phyloP scores from a whole-genome alignment of 257 asterid genomes.

The Fraxinus cuspidata region DNA sequence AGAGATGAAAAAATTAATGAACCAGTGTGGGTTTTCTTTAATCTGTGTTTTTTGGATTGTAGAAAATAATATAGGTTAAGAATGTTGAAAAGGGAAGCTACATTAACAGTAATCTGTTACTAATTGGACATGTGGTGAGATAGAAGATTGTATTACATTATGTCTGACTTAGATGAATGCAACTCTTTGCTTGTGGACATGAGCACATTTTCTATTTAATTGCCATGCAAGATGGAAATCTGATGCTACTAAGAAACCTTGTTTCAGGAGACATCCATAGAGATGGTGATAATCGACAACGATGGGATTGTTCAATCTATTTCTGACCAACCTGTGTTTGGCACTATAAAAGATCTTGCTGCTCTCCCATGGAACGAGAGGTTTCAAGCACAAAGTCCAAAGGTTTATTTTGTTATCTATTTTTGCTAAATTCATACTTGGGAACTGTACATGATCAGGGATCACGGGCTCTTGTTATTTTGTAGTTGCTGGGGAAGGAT shows the following conservation, averaged over 20 bases:
- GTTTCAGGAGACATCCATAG: slow-evolving; percentile 88
- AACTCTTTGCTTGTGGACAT: slow-evolving; percentile 7
- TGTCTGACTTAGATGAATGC: neutral
- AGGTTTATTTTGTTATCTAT: slow-evolving; percentile 53
- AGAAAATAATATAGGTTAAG: neutral
- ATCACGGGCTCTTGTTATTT: slow-evolving; percentile 27
- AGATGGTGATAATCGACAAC: slow-evolving; percentile 74
- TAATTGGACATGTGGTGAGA: neutral
- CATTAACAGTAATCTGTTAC: neutral
- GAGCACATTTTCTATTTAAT: neutral
- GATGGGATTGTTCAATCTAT: slow-evolving; percentile 81
- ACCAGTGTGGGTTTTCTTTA: neutral
- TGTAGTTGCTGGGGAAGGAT: slow-evolving; percentile 72
- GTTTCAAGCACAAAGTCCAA: slow-evolving; percentile 51
- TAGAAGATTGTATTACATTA: neutral
- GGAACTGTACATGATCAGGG: slow-evolving; percentile 20
- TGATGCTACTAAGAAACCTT: slow-evolving; percentile 23
- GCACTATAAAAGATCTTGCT: slow-evolving; percentile 84
- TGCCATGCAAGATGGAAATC: slow-evolving; percentile 4
- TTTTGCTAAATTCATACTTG: slow-evolving; percentile 18
- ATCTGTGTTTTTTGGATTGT: neutral
- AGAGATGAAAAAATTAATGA: neutral
- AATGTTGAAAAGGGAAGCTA: neutral
- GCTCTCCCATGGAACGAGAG: slow-evolving; percentile 80
- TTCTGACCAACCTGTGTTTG: slow-evolving; percentile 92